These are phyloP conservation scores for Vairimorpha necatrix DNA, from an alignment of 371 early-diverging fungal species.

Conservation along the genomic window DNA sequence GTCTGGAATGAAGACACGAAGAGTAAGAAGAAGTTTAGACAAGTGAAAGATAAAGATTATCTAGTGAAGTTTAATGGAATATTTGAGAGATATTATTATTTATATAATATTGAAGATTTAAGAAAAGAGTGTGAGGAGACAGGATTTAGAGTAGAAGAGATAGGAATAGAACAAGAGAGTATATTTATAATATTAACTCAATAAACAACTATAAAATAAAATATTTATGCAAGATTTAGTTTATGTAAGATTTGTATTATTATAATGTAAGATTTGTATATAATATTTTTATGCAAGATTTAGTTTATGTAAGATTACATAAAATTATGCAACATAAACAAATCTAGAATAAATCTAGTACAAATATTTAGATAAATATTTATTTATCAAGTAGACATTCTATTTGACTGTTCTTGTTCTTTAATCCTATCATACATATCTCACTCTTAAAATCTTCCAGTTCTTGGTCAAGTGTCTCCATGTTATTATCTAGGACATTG, in stretches of 20 bases:
- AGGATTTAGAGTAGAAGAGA: conserved; percentile 41
- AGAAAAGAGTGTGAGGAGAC: conserved; percentile 16
- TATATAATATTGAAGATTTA: conserved; percentile 51
- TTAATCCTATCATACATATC: background rate
- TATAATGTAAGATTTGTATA: no score
- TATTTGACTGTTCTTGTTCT: conserved; percentile 1
- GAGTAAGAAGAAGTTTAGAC: conserved; percentile 52
- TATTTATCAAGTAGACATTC: background rate
- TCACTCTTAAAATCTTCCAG: conserved; percentile 1
- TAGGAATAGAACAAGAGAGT: conserved; percentile 48
- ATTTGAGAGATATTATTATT: conserved; percentile 59
- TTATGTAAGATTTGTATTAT: no score
- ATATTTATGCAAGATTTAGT: background rate
- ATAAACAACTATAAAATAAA: background rate
- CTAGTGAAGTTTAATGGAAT: conserved; percentile 58
- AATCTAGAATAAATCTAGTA: no score
- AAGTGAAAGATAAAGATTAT: conserved; percentile 47
- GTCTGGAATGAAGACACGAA: conserved; percentile 60
- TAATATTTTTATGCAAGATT: no score
- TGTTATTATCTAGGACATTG: conserved; percentile 20
- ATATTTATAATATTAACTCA: conserved; percentile 26
- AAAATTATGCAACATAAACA: no score
- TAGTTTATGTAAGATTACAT: no score
- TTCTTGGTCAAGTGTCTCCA: background rate
- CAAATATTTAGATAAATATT: background rate